Percentiles rank a stretch among this genome's conserved stretches.
phyloP scores from a whole-genome alignment of 1,139 yeast species.

The Geotrichum citri-aurantii region DNA sequence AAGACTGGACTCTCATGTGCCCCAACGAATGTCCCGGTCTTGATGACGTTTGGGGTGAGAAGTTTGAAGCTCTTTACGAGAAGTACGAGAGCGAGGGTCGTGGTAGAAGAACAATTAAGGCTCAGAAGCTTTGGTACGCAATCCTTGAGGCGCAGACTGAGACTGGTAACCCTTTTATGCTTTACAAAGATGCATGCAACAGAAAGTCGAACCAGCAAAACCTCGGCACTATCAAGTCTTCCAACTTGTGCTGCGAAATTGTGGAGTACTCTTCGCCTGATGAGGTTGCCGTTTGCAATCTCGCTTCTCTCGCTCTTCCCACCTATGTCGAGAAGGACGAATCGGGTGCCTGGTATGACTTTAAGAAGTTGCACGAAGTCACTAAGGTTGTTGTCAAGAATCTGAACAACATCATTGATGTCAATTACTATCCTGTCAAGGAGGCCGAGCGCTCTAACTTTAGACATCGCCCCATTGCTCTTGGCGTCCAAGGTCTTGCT shows the following conservation, averaged over 20 bases:
- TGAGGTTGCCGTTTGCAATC: constrained; percentile 86
- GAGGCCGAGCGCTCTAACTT: constrained; percentile 65
- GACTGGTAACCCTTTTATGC: constrained; percentile 90
- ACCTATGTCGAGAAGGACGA: constrained; percentile 50
- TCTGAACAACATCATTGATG: constrained; percentile 71
- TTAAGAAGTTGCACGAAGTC: constrained; percentile 62
- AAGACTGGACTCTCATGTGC: constrained; percentile 79
- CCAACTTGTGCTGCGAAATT: constrained; percentile 85
- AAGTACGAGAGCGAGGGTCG: constrained; percentile 66
- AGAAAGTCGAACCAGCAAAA: constrained; percentile 79
- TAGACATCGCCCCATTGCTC: constrained; percentile 78
- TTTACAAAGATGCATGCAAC: constrained; percentile 85
- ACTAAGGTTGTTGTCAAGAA: constrained; percentile 71
- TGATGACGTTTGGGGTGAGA: constrained; percentile 73
- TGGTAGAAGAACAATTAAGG: constrained; percentile 67
- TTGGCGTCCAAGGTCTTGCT: constrained; percentile 89
- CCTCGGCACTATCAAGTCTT: constrained; percentile 79
- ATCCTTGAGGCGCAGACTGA: constrained; percentile 86
- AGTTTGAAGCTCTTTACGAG: constrained; percentile 66
- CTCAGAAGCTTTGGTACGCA: constrained; percentile 84
- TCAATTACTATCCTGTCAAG: constrained; percentile 70
- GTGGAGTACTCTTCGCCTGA: constrained; percentile 84
- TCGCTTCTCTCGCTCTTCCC: constrained; percentile 82
- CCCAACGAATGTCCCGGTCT: constrained; percentile 87
- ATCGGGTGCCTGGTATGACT: constrained; percentile 55